Base-by-base conservation (phyloP, 1,284 basidiomycete genomes). In the Ustilago cynodontis region DNA sequence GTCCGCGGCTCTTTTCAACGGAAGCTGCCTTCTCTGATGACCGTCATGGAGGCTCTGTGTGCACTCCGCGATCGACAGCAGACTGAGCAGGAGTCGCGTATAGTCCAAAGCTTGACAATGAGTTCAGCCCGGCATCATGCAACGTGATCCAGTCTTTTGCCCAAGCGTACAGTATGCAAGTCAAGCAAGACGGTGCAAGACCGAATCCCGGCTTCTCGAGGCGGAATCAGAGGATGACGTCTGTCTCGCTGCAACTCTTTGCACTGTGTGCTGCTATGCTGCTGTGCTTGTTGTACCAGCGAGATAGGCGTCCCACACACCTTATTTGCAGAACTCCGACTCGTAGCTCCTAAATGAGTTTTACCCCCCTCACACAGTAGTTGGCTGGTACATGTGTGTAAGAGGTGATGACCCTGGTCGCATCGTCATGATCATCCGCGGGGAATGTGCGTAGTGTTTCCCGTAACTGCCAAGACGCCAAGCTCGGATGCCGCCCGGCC, bases 381-480 rank as follows among this genome's bases (percentile, higher is more conserved):
- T 49, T 14, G 47, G 10, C 24, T n/a, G 24, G 47, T 26, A 47
- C 47, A 6, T 6, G 20, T 20, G 47, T 49, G 18, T 6, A 24
- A 26, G 47, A 10, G 22, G 26, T 24, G 22, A 47, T 3, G 24
- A 49, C 47, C 47, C 47, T 49, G 20, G 47, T n/a, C 2, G 16
- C 8, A 14, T 49, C 13, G 47, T 28, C 47, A 28, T 49, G 10
- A 49, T 28, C 47, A 26, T 49, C 47, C 47, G 47, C 47, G 47
- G 47, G 11, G 14, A 26, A 26, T 24, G 47, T 24, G 5, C 11
- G 31, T 33, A 33, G 5, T 14, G 26, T 49, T 28, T 13, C 47
- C 47, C 47, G 22, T 49, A 1, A 13, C n/a, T 45, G 43, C 43
- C 43, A 45, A 45, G 47, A 49, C 26, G 47, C 47, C 47, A 49